phyloP scores from a whole-genome alignment of 2,329 filamentous ascomycete genomes.

The Fusarium sp. region DNA sequence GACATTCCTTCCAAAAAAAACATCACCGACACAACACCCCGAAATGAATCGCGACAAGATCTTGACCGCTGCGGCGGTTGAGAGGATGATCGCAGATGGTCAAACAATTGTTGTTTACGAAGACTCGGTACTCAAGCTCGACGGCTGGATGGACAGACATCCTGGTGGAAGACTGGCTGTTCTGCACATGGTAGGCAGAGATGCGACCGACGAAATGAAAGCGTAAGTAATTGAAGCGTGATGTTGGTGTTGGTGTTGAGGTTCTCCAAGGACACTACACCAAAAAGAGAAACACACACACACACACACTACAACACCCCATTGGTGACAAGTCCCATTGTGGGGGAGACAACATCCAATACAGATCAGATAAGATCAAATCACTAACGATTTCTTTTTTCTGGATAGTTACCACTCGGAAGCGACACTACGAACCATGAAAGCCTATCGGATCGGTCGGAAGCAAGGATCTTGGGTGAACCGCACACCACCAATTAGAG shows the following conservation, averaged over 20 bases:
- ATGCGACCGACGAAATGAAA: conserved; percentile 54
- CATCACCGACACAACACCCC: neutral
- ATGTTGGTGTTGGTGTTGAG: neutral
- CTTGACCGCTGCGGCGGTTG: conserved; percentile 60
- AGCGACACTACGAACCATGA: conserved; percentile 67
- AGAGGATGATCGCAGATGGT: conserved; percentile 66
- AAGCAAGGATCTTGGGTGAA: conserved; percentile 69
- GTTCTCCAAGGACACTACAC: neutral
- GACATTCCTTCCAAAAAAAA: conserved; percentile 1
- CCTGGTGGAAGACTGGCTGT: conserved; percentile 71
- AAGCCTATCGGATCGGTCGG: conserved; percentile 70
- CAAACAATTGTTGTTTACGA: conserved; percentile 68
- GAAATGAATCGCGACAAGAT: conserved; percentile 57
- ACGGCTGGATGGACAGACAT: conserved; percentile 69
- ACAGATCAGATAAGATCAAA: conserved; percentile 1
- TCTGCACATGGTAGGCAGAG: conserved; percentile 62
- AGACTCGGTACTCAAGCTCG: conserved; percentile 66
- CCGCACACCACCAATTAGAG: conserved; percentile 69
- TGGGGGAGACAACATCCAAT: neutral
- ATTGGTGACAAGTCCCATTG: conserved; percentile 26
- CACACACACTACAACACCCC: conserved; percentile 4
- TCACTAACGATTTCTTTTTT: conserved; percentile 32
- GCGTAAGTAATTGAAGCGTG: conserved; percentile 44
- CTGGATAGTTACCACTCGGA: conserved; percentile 67
- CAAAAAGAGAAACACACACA: neutral